Conservation (phyloP, 768 basidiomycete species). For the Collybia sp. region DNA sequence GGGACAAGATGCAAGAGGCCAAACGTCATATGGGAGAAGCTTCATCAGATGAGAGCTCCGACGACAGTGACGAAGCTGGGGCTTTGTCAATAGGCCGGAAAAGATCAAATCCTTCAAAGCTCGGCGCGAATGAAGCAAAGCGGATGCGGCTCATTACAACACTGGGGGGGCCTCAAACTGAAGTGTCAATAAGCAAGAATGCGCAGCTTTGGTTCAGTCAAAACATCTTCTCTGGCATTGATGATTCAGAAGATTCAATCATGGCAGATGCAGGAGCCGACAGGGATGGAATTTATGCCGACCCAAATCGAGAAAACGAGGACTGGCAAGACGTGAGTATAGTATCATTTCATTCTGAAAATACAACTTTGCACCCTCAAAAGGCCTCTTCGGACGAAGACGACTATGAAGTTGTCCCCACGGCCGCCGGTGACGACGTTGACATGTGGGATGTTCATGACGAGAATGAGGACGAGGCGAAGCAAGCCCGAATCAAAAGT, state of each 20-base stretch:
- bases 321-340: conserved; percentile 16
- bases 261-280: conserved; percentile 23
- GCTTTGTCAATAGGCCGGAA: conserved; percentile 27
- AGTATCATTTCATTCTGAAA: not conserved
- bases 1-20: conserved; percentile 57
- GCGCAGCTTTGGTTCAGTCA: conserved; percentile 96
- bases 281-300: conserved; percentile 11
- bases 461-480: conserved; percentile 68
- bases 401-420: conserved; percentile 77
- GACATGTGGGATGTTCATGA: conserved; percentile 81
- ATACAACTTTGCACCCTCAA: not conserved
- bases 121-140: conserved; percentile 27
- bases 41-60: conserved; percentile 50
- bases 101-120: conserved; percentile 33
- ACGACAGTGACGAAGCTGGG: conserved; percentile 37
- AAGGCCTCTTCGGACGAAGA: conserved; percentile 36
- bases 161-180: conserved; percentile 31
- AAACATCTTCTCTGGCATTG: conserved; percentile 74
- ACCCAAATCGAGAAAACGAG: conserved; percentile 22
- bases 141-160: conserved; percentile 48
- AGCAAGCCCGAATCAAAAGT: conserved; percentile 68
- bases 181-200: conserved; percentile 39
- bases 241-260: conserved; percentile 32
- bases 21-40: conserved; percentile 44
- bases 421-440: conserved; percentile 51